Base-by-base conservation (phyloP, 441 rosid species). In the Melastoma candidum region DNA sequence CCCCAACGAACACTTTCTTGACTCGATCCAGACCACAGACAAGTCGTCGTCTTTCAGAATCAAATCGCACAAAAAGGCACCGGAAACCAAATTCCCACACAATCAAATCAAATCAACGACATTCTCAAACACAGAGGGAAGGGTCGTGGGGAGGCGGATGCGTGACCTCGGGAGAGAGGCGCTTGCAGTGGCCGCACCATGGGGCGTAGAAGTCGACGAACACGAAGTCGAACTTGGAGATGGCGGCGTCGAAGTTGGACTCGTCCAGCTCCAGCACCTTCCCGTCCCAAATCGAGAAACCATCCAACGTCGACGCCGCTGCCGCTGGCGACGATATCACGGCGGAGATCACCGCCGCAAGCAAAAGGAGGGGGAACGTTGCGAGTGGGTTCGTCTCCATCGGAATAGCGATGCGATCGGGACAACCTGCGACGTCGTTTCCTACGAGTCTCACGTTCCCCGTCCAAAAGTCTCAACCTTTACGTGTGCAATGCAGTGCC, bases 101-200 rank as follows among this genome's bases (percentile, higher is more conserved):
- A 17, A 9, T 36, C 3, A 12, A 13, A 1, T 48, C 9, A 32
- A 12, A 51, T 14, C 43, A 22, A 29, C 4, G 13, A 26, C 6
- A 13, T 46, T 39, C 17, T 25, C 10, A 12, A 29, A 47, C 36
- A 29, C 10, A 14, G 44, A 1, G 29, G 12, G 55, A 36, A 44
- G 39, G 45, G 49, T 54, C 7, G 17, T 27, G 4, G 56, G n/a
- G 41, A 32, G 41, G 8, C 8, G 41, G 41, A 32, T 32, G 41
- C 8, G 41, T 32, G 54, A 88, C 95, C 97, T 89, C 80, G 26
- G 95, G 97, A 44, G 81, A 63, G 46, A 89, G 94, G 12, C 83
- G 90, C 72, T 90, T 77, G 89, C 95, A 86, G 80, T 90, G 95
- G 68, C 89, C 89, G 64, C 97, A 90, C 97, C 97, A 90, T 1